A percentile compares a stretch with the other conserved stretches of the same genome.
Conservation (phyloP, 345 rosid species). For the Arabidopsis suecica region DNA sequence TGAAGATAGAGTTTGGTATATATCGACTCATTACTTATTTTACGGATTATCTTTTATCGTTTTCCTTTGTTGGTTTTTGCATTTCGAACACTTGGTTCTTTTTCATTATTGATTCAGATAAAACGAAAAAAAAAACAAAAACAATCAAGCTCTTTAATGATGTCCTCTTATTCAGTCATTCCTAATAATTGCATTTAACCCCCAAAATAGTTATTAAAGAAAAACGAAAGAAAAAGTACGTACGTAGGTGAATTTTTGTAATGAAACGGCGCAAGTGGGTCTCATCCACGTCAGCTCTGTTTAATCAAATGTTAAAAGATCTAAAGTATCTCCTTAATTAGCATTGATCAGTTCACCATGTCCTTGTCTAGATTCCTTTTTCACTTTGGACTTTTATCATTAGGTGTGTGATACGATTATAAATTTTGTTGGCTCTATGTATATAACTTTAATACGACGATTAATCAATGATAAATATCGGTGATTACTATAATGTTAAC, state of each 20-base stretch:
- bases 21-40: background rate
- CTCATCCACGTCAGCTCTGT: slow-evolving; percentile 24
- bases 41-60: background rate
- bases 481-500: background rate
- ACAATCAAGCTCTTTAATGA: background rate
- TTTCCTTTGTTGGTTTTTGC: background rate
- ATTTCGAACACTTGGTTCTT: background rate
- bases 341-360: background rate
- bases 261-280: slow-evolving; percentile 36
- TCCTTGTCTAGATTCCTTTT: slow-evolving; percentile 21
- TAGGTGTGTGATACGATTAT: background rate
- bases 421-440: slow-evolving; percentile 16
- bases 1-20: slow-evolving; percentile 10
- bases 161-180: background rate
- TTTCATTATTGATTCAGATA: background rate
- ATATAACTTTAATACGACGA: background rate
- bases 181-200: slow-evolving; percentile 6
- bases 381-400: slow-evolving; percentile 26
- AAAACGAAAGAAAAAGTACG: background rate
- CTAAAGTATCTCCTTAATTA: background rate
- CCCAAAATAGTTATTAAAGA: slow-evolving; percentile 7
- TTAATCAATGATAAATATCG: background rate
- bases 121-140: background rate
- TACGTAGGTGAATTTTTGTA: slow-evolving; percentile 21
- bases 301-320: slow-evolving; percentile 13